phyloP scores from a whole-genome alignment of 1,284 basidiomycete species.

The Cryptococcus sp. region DNA sequence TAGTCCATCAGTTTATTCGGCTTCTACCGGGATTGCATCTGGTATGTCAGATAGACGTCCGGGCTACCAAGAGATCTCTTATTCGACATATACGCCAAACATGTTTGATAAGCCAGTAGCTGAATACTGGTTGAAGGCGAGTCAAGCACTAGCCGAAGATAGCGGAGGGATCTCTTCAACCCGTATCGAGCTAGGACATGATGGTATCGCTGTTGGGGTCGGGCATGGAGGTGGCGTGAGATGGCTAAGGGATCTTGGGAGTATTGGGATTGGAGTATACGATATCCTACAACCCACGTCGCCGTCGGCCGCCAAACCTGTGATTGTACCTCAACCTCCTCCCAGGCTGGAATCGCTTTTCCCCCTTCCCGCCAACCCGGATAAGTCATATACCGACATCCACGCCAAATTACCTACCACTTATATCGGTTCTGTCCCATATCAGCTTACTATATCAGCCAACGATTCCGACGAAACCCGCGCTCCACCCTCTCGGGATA shows the following conservation, averaged over 20 bases:
- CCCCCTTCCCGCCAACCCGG: slow-evolving; percentile 17
- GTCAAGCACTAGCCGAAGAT: slow-evolving; percentile 24
- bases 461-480: not conserved
- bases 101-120: slow-evolving; percentile 43
- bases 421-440: slow-evolving; percentile 39
- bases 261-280: slow-evolving; percentile 45
- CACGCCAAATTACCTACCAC: slow-evolving; percentile 30
- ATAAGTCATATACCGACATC: slow-evolving; percentile 24
- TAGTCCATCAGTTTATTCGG: slow-evolving; percentile 7
- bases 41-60: slow-evolving; percentile 5
- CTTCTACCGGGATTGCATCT: slow-evolving; percentile 12
- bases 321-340: slow-evolving; percentile 47
- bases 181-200: slow-evolving; percentile 43
- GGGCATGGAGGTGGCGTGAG: slow-evolving; percentile 34
- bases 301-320: slow-evolving; percentile 34
- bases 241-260: slow-evolving; percentile 38
- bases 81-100: slow-evolving; percentile 47
- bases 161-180: slow-evolving; percentile 22
- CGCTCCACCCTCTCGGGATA: not conserved
- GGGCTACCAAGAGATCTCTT: slow-evolving; percentile 39
- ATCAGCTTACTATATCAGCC: slow-evolving; percentile 18
- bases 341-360: slow-evolving; percentile 38
- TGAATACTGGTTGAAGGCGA: slow-evolving; percentile 40
- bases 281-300: slow-evolving; percentile 42
- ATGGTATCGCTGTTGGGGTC: slow-evolving; percentile 43